phyloP scores from a whole-genome alignment of 2,329 filamentous ascomycete species.

The Aspergillus fischeri region DNA sequence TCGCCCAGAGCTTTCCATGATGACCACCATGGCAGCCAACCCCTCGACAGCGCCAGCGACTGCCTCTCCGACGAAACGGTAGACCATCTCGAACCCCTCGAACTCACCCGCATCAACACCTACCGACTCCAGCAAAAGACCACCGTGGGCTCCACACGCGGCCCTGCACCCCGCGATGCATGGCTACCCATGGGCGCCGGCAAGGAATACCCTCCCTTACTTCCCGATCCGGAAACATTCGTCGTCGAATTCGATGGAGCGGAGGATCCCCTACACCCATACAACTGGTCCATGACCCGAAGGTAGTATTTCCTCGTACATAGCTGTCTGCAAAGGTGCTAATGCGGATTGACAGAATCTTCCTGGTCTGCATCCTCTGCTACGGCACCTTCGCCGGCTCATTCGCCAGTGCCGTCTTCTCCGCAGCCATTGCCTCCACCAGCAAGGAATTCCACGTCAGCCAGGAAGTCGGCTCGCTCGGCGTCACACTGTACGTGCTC shows the following conservation, averaged over 20 bases:
- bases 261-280: slow-evolving; percentile 49
- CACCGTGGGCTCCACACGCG: slow-evolving; percentile 18
- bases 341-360: slow-evolving; percentile 6
- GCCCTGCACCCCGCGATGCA: slow-evolving; percentile 13
- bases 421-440: slow-evolving; percentile 56
- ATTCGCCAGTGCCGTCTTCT: slow-evolving; percentile 62
- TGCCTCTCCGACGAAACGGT: slow-evolving; percentile 8
- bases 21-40: not conserved
- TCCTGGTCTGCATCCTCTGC: slow-evolving; percentile 22
- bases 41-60: slow-evolving; percentile 6
- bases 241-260: slow-evolving; percentile 55
- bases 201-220: slow-evolving; percentile 48
- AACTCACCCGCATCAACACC: slow-evolving; percentile 19
- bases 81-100: slow-evolving; percentile 15
- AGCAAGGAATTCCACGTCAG: slow-evolving; percentile 46
- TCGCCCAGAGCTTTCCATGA: not conserved
- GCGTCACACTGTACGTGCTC: slow-evolving; percentile 47
- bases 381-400: slow-evolving; percentile 50
- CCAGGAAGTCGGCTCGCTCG: slow-evolving; percentile 42
- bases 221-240: slow-evolving; percentile 50
- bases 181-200: slow-evolving; percentile 32
- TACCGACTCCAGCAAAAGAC: slow-evolving; percentile 19
- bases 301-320: slow-evolving; percentile 27
- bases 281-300: slow-evolving; percentile 48
- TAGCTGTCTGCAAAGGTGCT: not conserved